Evolutionary conservation across 2,329 filamentous ascomycete species (phyloP), one percentile per base, ranked within the genome.

Genomic region (Paracamarosporium sp.): DNA sequence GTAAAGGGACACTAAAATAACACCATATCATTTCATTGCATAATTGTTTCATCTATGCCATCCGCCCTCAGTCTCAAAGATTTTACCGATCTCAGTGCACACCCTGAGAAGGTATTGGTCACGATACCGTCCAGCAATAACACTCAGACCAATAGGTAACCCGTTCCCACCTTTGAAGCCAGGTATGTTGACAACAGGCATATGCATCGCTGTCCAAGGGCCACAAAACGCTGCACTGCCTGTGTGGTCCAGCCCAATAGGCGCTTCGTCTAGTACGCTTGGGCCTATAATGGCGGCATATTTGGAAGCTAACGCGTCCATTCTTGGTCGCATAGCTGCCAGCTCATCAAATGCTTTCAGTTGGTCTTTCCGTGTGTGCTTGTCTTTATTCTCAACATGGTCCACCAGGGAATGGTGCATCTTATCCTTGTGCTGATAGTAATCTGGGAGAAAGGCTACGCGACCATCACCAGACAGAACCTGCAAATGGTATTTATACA

Each of bases 111-210:
- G 46, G 45, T 66, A 59, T 52, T 69, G 64, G 33, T 76, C 68
- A 43, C 64, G 61, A 56, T 73, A 74, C 27, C 72, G 55, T 1
- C 80, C 75, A 0, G 77, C 78, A 0, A 86, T 80, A 1, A 86
- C 65, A 0, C 83, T 85, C 20, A 87, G 63, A 0, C 88, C 88
- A 35, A 90, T 80, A 0, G 88, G 88, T 79, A 90, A 72, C 0
- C 79, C 81, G 56, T 83, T 79, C 28, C 78, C 77, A 0, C 88
- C 87, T 31, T 78, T 72, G 62, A 90, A 89, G 0, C 86, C 87
- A 0, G 87, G 86, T 0, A 90, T 71, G 57, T 90, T 89, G n/a
- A 89, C 72, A 0, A 86, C 85, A 0, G 88, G 88, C 1, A 80
- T 83, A 59, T 90, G 87, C 13, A 90, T 62, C 30, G 85, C 83